Evolutionary conservation across 139 green algal species (phyloP).

Genomic region (Coccomyxa sp.): DNA sequence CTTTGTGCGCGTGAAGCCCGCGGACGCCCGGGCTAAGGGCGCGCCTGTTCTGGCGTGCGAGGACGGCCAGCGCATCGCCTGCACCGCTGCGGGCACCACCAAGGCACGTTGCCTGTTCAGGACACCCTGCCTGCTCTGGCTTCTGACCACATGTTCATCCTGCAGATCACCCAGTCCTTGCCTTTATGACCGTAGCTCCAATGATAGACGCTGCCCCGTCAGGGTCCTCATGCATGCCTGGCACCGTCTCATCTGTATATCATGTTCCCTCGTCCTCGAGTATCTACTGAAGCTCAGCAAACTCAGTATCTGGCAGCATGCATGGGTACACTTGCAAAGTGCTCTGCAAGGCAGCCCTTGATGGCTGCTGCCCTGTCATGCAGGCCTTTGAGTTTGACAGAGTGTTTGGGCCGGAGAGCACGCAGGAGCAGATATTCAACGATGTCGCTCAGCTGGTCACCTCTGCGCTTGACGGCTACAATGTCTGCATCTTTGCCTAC

Average conservation of each 20-base stretch:
- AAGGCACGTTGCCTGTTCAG: too few species aligned
- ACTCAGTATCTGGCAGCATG: too few species aligned
- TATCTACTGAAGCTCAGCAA: too few species aligned
- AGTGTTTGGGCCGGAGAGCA: constrained; percentile 45
- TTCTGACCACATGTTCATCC: too few species aligned
- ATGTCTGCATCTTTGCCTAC: constrained; percentile 91
- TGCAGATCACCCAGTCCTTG: too few species aligned
- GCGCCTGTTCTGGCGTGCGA: constrained; percentile 11
- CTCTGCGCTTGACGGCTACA: constrained; percentile 86
- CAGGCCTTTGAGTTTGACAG: constrained; percentile 68
- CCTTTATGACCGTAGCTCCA: too few species aligned
- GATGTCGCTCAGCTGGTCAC: constrained; percentile 87
- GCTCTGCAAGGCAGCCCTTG: too few species aligned
- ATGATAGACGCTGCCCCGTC: too few species aligned
- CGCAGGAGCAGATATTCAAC: constrained; percentile 76
- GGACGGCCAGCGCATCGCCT: constrained; percentile 10
- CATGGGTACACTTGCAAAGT: too few species aligned
- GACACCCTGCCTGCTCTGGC: too few species aligned
- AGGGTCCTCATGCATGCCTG: neutral
- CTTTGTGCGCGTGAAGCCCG: constrained; percentile 20
- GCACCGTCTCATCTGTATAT: too few species aligned
- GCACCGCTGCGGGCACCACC: constrained; percentile 9
- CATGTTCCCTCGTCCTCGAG: too few species aligned
- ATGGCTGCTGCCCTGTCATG: neutral
- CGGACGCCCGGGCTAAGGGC: neutral